A percentile compares a stretch with the other conserved stretches of the same genome.
Conservation (phyloP, 106 monocot genomes). For the Phalaenopsis equestris region DNA sequence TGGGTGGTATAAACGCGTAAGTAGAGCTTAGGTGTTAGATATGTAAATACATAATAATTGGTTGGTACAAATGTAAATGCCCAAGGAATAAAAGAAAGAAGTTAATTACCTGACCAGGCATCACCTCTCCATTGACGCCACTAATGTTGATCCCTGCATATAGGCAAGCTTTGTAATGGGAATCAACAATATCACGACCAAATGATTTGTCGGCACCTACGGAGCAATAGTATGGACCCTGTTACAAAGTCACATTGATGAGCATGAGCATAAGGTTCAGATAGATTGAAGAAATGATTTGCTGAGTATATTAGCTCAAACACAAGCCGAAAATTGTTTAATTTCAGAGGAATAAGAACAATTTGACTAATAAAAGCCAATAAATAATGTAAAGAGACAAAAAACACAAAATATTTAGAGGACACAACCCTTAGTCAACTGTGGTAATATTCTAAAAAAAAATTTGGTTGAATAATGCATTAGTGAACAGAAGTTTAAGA, state of each 20-base stretch:
- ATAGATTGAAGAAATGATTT: neutral
- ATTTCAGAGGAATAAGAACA: no score
- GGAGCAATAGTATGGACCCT: constrained; percentile 75
- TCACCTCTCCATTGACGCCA: constrained; percentile 75
- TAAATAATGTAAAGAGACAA: neutral
- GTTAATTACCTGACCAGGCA: constrained; percentile 76
- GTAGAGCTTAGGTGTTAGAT: no score
- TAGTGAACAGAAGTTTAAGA: no score
- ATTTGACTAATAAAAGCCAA: neutral
- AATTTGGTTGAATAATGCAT: no score
- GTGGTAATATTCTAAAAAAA: neutral
- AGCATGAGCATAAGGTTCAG: neutral
- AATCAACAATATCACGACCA: constrained; percentile 63
- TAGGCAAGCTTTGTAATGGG: constrained; percentile 72
- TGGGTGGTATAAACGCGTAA: no score
- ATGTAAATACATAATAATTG: no score
- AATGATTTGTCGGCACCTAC: constrained; percentile 63
- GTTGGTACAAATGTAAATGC: no score
- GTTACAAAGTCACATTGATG: neutral
- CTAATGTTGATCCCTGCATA: constrained; percentile 72
- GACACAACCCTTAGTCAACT: neutral
- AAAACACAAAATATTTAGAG: neutral
- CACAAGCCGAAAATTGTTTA: neutral
- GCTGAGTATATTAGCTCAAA: neutral
- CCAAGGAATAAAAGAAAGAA: neutral